Conservation (phyloP, 163 green algal genomes). For the Prototheca wickerhamii region DNA sequence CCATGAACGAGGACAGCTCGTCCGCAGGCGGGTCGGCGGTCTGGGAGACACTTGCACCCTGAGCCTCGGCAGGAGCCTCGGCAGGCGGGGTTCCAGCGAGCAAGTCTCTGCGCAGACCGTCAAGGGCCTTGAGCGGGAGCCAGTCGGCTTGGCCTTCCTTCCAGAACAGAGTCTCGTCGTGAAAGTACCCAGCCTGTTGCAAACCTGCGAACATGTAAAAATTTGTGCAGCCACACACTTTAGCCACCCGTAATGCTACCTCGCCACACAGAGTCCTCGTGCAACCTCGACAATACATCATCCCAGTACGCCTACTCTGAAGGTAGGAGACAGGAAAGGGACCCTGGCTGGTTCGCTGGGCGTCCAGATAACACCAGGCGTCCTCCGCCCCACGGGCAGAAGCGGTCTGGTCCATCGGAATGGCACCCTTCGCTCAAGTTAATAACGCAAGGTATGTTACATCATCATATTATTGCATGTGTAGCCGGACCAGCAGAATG, state of each 20-base stretch:
- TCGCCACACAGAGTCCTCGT: too few relatives aligned
- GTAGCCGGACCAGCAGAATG: background rate
- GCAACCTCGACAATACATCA: too few relatives aligned
- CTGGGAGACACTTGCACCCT: background rate
- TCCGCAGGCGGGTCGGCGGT: background rate
- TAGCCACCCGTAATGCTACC: too few relatives aligned
- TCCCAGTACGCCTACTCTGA: conserved; percentile 9
- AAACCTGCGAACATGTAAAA: too few relatives aligned
- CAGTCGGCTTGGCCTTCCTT: conserved; percentile 28
- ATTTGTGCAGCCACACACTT: too few relatives aligned
- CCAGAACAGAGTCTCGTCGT: conserved; percentile 28
- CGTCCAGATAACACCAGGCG: conserved; percentile 34
- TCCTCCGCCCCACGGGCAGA: background rate
- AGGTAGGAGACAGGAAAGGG: conserved; percentile 27
- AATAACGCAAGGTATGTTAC: background rate
- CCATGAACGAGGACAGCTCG: conserved; percentile 23
- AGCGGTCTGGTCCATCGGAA: background rate
- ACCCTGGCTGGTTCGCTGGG: conserved; percentile 14
- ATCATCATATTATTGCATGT: background rate
- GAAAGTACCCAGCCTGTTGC: conserved; percentile 20
- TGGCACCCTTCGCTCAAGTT: background rate
- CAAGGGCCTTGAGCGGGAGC: conserved; percentile 20
- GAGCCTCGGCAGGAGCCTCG: background rate
- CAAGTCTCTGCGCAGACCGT: conserved; percentile 19
- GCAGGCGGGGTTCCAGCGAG: conserved; percentile 7